These are phyloP conservation scores for Scutellaria galericulata DNA, from an alignment of 257 asterid species.

Conservation along the genomic window DNA sequence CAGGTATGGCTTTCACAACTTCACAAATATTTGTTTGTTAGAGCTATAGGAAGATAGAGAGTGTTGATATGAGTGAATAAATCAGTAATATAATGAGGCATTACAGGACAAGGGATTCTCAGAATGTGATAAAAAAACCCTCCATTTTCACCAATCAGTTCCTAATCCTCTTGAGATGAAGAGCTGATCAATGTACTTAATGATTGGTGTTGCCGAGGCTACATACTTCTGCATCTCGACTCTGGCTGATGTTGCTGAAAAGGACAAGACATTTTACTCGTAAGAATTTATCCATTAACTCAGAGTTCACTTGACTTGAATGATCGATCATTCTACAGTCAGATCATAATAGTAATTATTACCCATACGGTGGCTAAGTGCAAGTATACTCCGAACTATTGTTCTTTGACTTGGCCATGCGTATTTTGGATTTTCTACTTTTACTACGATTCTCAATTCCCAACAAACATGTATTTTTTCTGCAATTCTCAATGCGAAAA, in stretches of 20 bases:
- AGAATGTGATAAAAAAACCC: slow-evolving; percentile 6
- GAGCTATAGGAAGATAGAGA: slow-evolving; percentile 23
- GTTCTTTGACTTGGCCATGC: too few species aligned
- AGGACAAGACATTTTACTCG: neutral
- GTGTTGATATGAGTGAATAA: neutral
- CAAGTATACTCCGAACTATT: too few species aligned
- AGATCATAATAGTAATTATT: too few species aligned
- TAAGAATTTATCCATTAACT: neutral
- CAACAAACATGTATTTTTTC: too few species aligned
- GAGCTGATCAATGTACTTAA: slow-evolving; percentile 69
- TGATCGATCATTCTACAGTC: neutral
- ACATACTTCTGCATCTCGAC: slow-evolving; percentile 74
- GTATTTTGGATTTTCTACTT: too few species aligned
- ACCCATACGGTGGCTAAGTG: too few species aligned
- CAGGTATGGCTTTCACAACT: neutral
- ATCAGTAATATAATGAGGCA: slow-evolving; percentile 3
- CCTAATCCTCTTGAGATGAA: slow-evolving; percentile 72
- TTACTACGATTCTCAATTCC: too few species aligned
- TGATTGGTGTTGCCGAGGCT: slow-evolving; percentile 54
- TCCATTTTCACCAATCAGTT: slow-evolving; percentile 65
- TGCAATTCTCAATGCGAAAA: too few species aligned
- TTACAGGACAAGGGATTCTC: slow-evolving; percentile 11
- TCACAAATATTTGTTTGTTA: neutral
- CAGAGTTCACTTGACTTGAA: neutral
- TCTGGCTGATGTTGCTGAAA: slow-evolving; percentile 72